A percentile compares a stretch with the other conserved stretches of the same genome.
phyloP scores from a whole-genome alignment of 371 early-diverging fungal genomes.

The Mucor mucedo region DNA sequence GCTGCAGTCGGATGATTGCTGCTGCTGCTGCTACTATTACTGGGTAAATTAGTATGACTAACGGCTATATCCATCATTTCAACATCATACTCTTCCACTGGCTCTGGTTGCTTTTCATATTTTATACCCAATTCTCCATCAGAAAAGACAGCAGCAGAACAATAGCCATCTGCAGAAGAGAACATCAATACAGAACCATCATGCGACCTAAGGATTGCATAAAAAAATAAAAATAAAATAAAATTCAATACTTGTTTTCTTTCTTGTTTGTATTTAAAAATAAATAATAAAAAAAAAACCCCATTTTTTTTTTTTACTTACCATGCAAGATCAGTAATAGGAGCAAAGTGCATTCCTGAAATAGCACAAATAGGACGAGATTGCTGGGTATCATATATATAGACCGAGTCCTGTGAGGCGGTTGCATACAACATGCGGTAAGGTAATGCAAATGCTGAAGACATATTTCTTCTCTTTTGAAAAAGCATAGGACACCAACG shows the following conservation, averaged over 20 bases:
- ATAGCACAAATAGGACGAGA: conserved; percentile 72
- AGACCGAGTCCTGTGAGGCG: conserved; percentile 83
- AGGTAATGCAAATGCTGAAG: conserved; percentile 56
- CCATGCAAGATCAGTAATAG: conserved; percentile 91
- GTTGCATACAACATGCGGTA: conserved; percentile 87
- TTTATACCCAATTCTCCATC: conserved; percentile 60
- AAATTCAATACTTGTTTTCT: too few relatives aligned
- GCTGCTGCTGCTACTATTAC: background rate
- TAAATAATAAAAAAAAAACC: too few relatives aligned
- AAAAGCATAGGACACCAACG: conserved; percentile 73
- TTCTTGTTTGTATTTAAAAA: too few relatives aligned
- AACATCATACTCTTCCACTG: conserved; percentile 23
- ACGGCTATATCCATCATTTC: conserved; percentile 41
- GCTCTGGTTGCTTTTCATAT: conserved; percentile 25
- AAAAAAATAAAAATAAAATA: too few relatives aligned
- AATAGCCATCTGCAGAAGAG: conserved; percentile 90
- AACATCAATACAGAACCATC: conserved; percentile 79
- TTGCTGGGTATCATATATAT: conserved; percentile 88
- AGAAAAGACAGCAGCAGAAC: conserved; percentile 81
- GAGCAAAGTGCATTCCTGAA: conserved; percentile 87
- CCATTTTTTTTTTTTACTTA: too few relatives aligned
- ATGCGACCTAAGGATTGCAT: conserved; percentile 54
- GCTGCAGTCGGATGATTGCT: background rate
- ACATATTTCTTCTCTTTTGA: conserved; percentile 40
- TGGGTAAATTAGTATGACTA: background rate